Percentiles rank a stretch among this genome's conserved stretches.
phyloP scores from a whole-genome alignment of 208 protist genomes.

The Entamoeba histolytica region DNA sequence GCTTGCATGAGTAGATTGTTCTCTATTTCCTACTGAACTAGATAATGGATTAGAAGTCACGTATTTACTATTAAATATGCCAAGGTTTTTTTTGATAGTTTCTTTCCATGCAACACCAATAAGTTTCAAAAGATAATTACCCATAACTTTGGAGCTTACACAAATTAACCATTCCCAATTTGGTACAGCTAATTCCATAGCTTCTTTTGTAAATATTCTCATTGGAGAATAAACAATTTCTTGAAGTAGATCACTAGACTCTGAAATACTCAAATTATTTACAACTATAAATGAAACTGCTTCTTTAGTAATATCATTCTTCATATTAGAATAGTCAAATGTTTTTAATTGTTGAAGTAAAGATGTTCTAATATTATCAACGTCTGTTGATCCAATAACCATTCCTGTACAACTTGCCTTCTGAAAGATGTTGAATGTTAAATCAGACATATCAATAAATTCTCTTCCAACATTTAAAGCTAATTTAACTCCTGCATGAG shows the following conservation, averaged over 20 bases:
- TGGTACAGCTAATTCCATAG: neutral
- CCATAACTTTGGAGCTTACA: neutral
- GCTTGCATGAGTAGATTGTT: neutral
- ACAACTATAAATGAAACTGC: neutral
- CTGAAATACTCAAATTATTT: neutral
- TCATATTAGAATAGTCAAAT: neutral
- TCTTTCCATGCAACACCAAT: neutral
- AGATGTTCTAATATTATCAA: neutral
- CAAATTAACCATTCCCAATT: neutral
- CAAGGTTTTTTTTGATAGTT: neutral
- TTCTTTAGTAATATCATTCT: neutral
- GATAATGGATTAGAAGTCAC: neutral
- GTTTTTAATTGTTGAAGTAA: too few species aligned
- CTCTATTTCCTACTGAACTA: neutral
- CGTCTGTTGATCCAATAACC: neutral
- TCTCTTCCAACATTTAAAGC: neutral
- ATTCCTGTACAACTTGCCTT: neutral
- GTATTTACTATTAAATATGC: neutral
- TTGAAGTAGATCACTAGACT: neutral
- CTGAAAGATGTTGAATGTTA: neutral
- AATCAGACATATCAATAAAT: neutral
- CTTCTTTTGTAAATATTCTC: neutral
- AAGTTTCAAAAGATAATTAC: neutral
- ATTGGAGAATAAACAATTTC: neutral
- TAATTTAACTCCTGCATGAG: neutral